Conservation (phyloP, 2,329 filamentous ascomycete genomes). For the Colletotrichum incanum region DNA sequence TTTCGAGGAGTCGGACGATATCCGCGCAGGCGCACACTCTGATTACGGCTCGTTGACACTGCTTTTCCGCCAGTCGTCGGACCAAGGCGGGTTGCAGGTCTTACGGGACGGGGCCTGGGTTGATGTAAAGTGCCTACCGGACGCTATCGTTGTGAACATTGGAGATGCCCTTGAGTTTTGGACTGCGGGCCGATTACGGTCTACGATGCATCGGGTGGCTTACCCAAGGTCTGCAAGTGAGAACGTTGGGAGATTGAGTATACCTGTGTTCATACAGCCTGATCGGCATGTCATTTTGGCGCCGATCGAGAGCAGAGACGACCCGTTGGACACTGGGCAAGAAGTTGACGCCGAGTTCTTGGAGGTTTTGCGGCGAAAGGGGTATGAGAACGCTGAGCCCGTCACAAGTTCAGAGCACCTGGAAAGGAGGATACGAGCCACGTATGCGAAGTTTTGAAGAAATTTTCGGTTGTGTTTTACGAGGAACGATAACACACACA, state of each 20-base stretch:
- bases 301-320: constrained; percentile 10
- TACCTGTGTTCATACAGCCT: constrained; percentile 43
- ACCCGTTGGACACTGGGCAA: background rate
- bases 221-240: constrained; percentile 63
- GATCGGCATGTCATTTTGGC: constrained; percentile 40
- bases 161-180: constrained; percentile 83
- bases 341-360: constrained; percentile 21
- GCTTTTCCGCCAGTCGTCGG: constrained; percentile 82
- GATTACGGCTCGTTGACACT: constrained; percentile 83
- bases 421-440: constrained; percentile 38
- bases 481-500: too few species aligned
- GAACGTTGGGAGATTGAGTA: constrained; percentile 42
- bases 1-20: constrained; percentile 65
- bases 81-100: constrained; percentile 91
- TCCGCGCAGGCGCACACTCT: constrained; percentile 92
- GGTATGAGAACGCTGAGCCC: constrained; percentile 34
- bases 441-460: constrained; percentile 20
- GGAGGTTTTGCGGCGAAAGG: constrained; percentile 39
- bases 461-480: too few species aligned
- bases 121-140: constrained; percentile 35
- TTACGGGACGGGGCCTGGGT: constrained; percentile 73
- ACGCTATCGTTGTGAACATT: constrained; percentile 83
- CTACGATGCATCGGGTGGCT: constrained; percentile 90
- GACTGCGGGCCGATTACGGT: constrained; percentile 89
- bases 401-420: constrained; percentile 41